These are phyloP conservation scores for Aristolochia fimbriata DNA, from an alignment of 164 flowering plant species.

Conservation along the genomic window DNA sequence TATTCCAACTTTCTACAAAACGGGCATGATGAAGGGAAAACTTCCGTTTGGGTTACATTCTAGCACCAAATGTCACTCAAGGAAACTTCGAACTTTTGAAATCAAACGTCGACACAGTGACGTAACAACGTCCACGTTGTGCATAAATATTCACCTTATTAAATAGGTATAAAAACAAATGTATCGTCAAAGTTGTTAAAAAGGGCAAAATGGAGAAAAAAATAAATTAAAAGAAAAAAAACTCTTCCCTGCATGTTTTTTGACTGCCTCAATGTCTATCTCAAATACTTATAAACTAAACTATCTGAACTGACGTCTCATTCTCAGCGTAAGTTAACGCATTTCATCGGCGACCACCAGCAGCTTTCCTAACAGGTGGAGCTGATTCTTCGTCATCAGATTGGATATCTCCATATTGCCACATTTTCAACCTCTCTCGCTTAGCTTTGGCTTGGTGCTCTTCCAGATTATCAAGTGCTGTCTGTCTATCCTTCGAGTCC, in stretches of 20 bases:
- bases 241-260: constrained; percentile 1
- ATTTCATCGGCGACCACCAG: constrained; percentile 51
- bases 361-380: constrained; percentile 54
- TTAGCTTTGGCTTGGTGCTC: constrained; percentile 61
- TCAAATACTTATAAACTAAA: neutral
- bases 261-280: neutral
- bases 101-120: too few relatives aligned
- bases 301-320: neutral
- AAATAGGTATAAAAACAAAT: constrained; percentile 6
- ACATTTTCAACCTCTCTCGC: constrained; percentile 51
- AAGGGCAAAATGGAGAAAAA: constrained; percentile 1
- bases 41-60: too few relatives aligned
- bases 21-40: too few relatives aligned
- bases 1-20: too few relatives aligned
- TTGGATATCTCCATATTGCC: constrained; percentile 88
- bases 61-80: too few relatives aligned
- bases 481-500: constrained; percentile 59
- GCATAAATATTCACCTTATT: neutral
- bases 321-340: too few relatives aligned
- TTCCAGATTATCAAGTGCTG: constrained; percentile 63
- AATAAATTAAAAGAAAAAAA: constrained; percentile 2
- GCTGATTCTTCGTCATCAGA: constrained; percentile 85
- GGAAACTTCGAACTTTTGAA: too few relatives aligned
- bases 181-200: neutral
- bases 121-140: neutral